Base-by-base conservation (phyloP, 2,329 filamentous ascomycete genomes). In the Ciborinia camelliae region DNA sequence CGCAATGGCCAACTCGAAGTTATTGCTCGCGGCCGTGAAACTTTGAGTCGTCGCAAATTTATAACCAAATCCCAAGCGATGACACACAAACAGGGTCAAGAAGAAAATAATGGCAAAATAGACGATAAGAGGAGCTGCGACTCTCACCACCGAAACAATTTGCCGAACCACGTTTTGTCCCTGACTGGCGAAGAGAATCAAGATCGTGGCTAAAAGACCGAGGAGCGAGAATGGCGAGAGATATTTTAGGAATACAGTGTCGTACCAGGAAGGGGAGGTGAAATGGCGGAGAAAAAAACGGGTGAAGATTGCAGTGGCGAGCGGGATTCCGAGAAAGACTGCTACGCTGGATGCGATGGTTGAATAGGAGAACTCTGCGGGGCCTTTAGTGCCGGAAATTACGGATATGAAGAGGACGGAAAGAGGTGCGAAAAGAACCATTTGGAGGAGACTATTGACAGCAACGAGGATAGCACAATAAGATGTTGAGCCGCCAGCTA, bases 1-100 rank as follows among this genome's bases (percentile, higher is more conserved):
- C 0, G 92, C 92, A 77, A 97, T 96, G 0, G 92, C 91, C 30
- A 97, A 79, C 79, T 97, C 92, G 72, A 97, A 97, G 74, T 97
- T 96, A 74, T 97, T 97, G 75, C 92, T 96, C 0, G 91, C 90
- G 0, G 91, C 93, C 0, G 91, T 96, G 72, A 96, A 95, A 73
- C 90, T 92, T 77, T 96, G 91, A 2, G 91, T 94, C 14, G 84
- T 82, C 1, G 84, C 83, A 0, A 92, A 75, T 43, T 82, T 82
- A 74, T 96, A 96, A 0, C 85, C 86, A 65, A 92, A 92, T 0
- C 91, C 89, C n/a, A 89, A 77, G n/a, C 80, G 82, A 57, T 82
- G 80, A 3, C 86, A 83, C 2, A 87, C 77, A 51, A 79, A 79
- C 1, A 95, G 79, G 0, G 91, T 95, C 2, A 80, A 71, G 55